Evolutionary conservation across 2,329 filamentous ascomycete genomes (phyloP), one percentile per base, ranked within the genome.

Genomic region (Cucurbitaria berberidis): DNA sequence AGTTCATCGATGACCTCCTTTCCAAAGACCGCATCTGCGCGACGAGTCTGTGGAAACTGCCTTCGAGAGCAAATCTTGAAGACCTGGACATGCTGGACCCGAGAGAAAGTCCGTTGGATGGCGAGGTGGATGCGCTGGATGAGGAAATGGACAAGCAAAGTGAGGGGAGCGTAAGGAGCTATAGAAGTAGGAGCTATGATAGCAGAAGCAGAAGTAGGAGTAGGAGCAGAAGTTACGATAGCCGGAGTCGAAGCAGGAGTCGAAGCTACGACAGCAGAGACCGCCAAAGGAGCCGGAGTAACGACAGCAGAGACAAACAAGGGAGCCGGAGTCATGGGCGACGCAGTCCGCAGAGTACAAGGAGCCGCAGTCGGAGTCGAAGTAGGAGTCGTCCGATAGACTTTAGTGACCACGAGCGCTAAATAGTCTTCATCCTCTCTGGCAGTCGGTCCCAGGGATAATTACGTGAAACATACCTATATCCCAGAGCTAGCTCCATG

Each of bases 41-140:
- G 32, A 98, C 95, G 3, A 96, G 88, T 69, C 72, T 99, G 64
- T 96, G 91, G 87, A 96, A 96, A 78, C 84, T 99, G 82, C 90
- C 93, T 3, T 86, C 86, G 54, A 82, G 95, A 64, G 86, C 89
- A 60, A 83, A 90, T 45, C 73, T 99, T 60, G 95, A 99, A 78
- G 95, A 99, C 73, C 71, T 96, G 73, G 95, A 96, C 62, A 76
- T 93, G 67, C 70, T 99, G 68, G 93, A 97, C 70, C 89, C 92
- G 44, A 84, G 93, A 60, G 84, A 91, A 30, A 97, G 93, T 74
- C 87, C 91, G 30, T 75, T 98, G 54, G 91, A 89, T 1, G 91
- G 92, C 62, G 79, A 82, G 64, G 81, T 93, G 49, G 90, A 93
- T 62, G 87, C 87, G 59, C 70, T 68, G 26, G 63, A 68, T 26